Base-by-base conservation (phyloP, 257 asterid genomes). In the Salvia rosmarinus region DNA sequence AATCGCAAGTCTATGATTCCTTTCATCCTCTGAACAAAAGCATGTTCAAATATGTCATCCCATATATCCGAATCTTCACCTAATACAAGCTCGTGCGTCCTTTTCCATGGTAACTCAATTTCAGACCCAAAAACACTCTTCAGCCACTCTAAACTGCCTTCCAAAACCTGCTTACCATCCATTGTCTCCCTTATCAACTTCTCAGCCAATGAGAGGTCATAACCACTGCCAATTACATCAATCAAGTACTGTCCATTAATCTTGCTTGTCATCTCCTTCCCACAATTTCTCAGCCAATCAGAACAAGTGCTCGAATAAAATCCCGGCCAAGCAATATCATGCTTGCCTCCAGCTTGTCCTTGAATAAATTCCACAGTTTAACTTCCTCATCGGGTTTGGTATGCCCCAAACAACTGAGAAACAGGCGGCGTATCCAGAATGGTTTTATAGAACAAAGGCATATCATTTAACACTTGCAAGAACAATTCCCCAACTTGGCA, bases 331-430 rank as follows among this genome's bases (percentile, higher is more conserved):
- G 73, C 80, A 89, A 77, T 57, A 80, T 85, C 98, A 95, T 91
- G 63, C 66, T 66, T 21, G 91, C 83, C 83, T 95, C 95, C 81
- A 95, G 72, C 79, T 85, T 87, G 55, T 90, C 97, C 90, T 88
- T 84, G 75, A 90, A 91, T 73, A 77, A 81, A 71, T 82, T 95
- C 99, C 99, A 95, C 80, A 95, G 72, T 80, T 90, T 87, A 51
- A 89, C 87, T 81, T 95, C 99, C 77, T 88, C 97, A 44, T 91
- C 97, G 1, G 99, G 78, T 89, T 87, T 0, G 95, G 99, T 78
- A 95, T 87, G 58, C 98, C 99, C 99, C 99, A 81, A 91, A 95
- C 86, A 95, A 82, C 84, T 95, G 99, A 42, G 99, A 95, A 75
- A 96, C 96, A 4, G 99, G 99, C 20, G 99, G 99, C 1, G 93